phyloP scores from a whole-genome alignment of 2,329 filamentous ascomycete species.

The Cladosporium sp. region DNA sequence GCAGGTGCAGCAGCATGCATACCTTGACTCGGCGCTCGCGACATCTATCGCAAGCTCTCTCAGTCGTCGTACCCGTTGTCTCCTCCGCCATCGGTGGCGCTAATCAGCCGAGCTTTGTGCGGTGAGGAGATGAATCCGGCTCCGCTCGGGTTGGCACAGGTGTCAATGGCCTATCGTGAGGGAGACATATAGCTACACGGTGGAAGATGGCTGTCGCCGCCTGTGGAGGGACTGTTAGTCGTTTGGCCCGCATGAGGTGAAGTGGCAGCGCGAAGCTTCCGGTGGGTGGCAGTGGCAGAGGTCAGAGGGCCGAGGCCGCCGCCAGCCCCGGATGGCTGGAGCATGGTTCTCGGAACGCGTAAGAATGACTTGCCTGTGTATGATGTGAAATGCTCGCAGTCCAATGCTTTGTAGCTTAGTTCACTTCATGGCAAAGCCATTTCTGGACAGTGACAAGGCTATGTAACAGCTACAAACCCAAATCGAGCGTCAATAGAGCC shows the following conservation, averaged over 20 bases:
- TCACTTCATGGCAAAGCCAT: no score
- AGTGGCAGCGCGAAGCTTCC: conserved; percentile 4
- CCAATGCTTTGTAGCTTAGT: background rate
- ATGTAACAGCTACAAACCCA: no score
- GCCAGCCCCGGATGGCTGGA: background rate
- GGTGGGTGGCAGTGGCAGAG: background rate
- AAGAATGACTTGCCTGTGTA: background rate
- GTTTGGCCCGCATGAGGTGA: conserved; percentile 5
- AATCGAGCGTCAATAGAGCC: no score
- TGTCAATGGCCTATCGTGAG: background rate
- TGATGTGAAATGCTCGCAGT: background rate
- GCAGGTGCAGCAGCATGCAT: conserved; percentile 5
- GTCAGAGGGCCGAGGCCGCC: background rate
- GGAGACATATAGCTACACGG: background rate
- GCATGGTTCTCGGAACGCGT: background rate
- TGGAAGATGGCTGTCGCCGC: background rate
- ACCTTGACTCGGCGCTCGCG: conserved; percentile 33
- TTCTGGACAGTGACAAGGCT: no score
- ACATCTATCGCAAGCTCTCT: conserved; percentile 32
- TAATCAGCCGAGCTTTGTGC: conserved; percentile 8
- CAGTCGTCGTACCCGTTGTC: conserved; percentile 6
- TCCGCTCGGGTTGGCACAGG: conserved; percentile 5
- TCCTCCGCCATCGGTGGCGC: conserved; percentile 4
- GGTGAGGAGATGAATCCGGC: background rate
- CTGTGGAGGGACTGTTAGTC: background rate